A percentile compares a stretch with the other conserved stretches of the same genome.
Evolutionary conservation across 2,329 filamentous ascomycete genomes (phyloP).

Genomic region (Aspergillus nomiae): DNA sequence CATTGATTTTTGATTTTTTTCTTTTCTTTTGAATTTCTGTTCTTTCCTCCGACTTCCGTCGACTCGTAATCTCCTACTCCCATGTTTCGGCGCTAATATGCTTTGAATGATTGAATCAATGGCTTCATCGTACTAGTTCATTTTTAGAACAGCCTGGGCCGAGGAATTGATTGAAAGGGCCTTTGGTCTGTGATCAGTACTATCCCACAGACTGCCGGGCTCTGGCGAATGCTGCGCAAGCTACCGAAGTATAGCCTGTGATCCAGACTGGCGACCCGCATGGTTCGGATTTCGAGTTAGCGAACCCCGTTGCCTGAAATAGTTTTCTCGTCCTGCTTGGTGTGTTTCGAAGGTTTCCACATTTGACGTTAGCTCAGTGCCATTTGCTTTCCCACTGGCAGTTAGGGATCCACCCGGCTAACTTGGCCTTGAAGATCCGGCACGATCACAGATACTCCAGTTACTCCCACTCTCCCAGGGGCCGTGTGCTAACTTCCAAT

Average conservation of each 20-base stretch:
- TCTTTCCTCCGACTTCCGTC: background rate
- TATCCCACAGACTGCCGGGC: slow-evolving; percentile 3
- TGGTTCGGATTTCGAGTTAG: slow-evolving; percentile 16
- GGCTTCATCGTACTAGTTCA: background rate
- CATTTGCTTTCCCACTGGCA: slow-evolving; percentile 20
- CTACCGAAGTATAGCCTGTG: slow-evolving; percentile 3
- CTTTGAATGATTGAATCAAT: slow-evolving; percentile 1
- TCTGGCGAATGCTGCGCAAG: slow-evolving; percentile 2
- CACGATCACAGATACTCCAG: slow-evolving; percentile 20
- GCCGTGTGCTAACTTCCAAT: slow-evolving; percentile 12
- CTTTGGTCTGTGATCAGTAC: slow-evolving; percentile 1
- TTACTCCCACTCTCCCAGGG: slow-evolving; percentile 7
- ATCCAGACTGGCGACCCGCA: slow-evolving; percentile 12
- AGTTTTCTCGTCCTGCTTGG: slow-evolving; percentile 21
- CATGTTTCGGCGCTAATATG: background rate
- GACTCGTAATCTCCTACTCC: background rate
- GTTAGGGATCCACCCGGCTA: slow-evolving; percentile 22
- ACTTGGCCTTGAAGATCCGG: slow-evolving; percentile 25
- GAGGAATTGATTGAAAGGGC: background rate
- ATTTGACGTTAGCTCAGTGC: slow-evolving; percentile 16
- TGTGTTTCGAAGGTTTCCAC: slow-evolving; percentile 26
- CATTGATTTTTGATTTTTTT: background rate
- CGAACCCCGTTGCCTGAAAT: slow-evolving; percentile 26
- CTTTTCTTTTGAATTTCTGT: background rate
- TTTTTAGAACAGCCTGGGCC: background rate